Evolutionary conservation across 768 basidiomycete genomes (phyloP).

Genomic region (Cubamyces sp.): DNA sequence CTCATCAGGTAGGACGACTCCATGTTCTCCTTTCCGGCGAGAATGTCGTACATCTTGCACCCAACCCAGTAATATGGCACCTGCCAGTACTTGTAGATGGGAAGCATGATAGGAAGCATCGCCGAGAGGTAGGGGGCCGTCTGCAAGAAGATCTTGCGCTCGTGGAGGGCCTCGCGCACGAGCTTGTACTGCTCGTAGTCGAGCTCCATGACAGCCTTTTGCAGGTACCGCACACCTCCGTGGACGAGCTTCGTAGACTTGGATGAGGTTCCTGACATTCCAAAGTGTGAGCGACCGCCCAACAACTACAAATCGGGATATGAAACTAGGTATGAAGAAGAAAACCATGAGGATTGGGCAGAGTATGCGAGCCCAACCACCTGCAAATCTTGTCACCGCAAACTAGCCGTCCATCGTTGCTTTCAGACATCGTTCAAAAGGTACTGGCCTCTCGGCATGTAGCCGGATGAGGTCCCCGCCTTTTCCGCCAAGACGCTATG

Average conservation of each 20-base stretch:
- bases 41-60: slow-evolving; percentile 93
- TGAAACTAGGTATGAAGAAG: too few species aligned
- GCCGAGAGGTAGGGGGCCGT: slow-evolving; percentile 91
- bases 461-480: too few species aligned
- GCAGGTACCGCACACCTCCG: slow-evolving; percentile 95
- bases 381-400: too few species aligned
- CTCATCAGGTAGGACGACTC: slow-evolving; percentile 94
- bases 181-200: slow-evolving; percentile 98
- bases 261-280: slow-evolving; percentile 80
- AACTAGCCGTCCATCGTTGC: too few species aligned
- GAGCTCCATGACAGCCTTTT: slow-evolving; percentile 93
- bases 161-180: slow-evolving; percentile 92
- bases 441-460: too few species aligned
- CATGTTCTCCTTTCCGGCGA: slow-evolving; percentile 98
- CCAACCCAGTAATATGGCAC: slow-evolving; percentile 95
- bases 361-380: too few species aligned
- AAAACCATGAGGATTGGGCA: too few species aligned
- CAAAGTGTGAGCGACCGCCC: not conserved
- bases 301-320: not conserved
- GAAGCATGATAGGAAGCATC: slow-evolving; percentile 97
- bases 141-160: slow-evolving; percentile 91
- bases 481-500: too few species aligned
- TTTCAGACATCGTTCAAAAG: too few species aligned
- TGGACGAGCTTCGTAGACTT: slow-evolving; percentile 99
- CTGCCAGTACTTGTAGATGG: slow-evolving; percentile 98